phyloP scores from a whole-genome alignment of 2,329 filamentous ascomycete genomes.

The Exophiala alcalophila region DNA sequence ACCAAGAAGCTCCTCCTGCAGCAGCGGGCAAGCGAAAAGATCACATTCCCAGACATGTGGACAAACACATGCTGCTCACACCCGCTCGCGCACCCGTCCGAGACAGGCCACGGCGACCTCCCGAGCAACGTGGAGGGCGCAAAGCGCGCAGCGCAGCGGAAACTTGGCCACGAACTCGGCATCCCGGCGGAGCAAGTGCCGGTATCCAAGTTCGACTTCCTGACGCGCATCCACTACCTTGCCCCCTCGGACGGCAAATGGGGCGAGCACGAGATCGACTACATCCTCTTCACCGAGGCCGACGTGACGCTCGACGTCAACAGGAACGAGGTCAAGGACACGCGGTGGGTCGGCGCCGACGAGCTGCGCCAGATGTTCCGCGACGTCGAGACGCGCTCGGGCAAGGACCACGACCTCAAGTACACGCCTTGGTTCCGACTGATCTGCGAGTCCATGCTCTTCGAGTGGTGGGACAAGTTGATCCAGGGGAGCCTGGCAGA shows the following conservation, averaged over 20 bases:
- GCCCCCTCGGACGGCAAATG: conserved; percentile 95
- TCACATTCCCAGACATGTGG: conserved; percentile 99
- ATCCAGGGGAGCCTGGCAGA: conserved; percentile 71
- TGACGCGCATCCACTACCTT: conserved; percentile 97
- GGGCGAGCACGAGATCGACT: conserved; percentile 99
- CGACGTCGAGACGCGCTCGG: conserved; percentile 64
- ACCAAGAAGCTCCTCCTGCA: conserved; percentile 90
- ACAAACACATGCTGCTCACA: conserved; percentile 99
- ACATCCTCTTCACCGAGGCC: conserved; percentile 96
- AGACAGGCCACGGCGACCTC: conserved; percentile 75
- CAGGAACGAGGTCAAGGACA: conserved; percentile 83
- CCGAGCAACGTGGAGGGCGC: conserved; percentile 78
- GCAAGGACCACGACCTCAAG: conserved; percentile 73
- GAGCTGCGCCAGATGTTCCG: conserved; percentile 82
- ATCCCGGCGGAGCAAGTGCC: conserved; percentile 88
- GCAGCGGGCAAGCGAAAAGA: conserved; percentile 93
- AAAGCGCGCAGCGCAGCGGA: conserved; percentile 87
- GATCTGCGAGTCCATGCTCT: conserved; percentile 96
- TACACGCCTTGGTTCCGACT: conserved; percentile 99
- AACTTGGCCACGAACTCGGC: conserved; percentile 90
- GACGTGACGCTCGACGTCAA: conserved; percentile 83
- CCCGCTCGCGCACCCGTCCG: conserved; percentile 83
- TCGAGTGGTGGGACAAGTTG: conserved; percentile 93
- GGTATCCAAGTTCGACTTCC: conserved; percentile 84
- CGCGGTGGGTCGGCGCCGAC: conserved; percentile 76